Evolutionary conservation across 108 stramenopile genomes (phyloP).

Genomic region (Fragilaria radians): DNA sequence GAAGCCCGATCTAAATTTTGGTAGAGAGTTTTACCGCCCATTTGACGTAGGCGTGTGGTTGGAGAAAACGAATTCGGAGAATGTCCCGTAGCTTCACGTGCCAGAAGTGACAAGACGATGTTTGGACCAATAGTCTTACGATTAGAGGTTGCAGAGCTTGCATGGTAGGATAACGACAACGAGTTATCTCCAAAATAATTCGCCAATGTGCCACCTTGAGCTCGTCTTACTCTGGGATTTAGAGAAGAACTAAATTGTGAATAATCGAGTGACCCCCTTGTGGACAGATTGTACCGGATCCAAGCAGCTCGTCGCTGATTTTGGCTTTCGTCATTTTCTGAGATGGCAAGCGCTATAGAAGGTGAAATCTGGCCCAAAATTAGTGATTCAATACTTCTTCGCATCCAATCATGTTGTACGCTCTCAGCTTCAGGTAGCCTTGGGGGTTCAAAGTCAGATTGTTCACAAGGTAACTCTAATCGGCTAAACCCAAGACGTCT

Average conservation of each 20-base stretch:
- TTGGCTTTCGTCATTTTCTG: constrained; percentile 11
- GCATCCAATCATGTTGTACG: constrained; percentile 42
- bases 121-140: constrained; percentile 27
- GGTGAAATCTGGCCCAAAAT: constrained; percentile 27
- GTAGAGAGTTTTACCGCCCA: constrained; percentile 41
- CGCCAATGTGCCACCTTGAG: background rate
- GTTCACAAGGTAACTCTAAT: too few species aligned
- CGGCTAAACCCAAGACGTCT: too few species aligned
- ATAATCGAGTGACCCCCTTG: background rate
- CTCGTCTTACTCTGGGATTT: background rate
- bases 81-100: constrained; percentile 9
- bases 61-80: background rate
- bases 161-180: background rate
- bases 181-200: background rate
- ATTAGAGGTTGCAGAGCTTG: background rate
- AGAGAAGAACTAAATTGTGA: background rate
- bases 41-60: background rate
- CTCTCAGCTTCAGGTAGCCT: background rate
- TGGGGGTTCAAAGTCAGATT: constrained; percentile 3
- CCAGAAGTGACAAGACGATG: constrained; percentile 29
- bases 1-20: constrained; percentile 28
- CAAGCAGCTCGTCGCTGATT: background rate
- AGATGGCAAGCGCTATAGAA: constrained; percentile 21
- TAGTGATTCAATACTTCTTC: constrained; percentile 42
- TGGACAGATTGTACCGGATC: background rate